Base-by-base conservation (phyloP, 2,329 filamentous ascomycete genomes). In the Aspergillus neotritici region DNA sequence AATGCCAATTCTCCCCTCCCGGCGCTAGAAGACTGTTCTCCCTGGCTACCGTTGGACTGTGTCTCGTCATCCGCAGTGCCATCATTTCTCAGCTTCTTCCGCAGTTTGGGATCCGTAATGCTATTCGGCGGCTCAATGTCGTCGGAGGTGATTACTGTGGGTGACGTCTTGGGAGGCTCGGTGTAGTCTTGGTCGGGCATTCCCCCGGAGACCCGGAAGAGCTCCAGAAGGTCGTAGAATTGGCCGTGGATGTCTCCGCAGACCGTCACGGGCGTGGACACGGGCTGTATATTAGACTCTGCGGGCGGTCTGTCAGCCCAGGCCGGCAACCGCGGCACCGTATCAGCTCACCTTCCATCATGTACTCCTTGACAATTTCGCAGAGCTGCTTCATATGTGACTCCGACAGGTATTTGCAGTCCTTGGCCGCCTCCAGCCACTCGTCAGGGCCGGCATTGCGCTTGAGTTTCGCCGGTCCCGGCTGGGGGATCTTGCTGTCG, bases 271-370 rank as follows among this genome's bases (percentile, higher is more conserved):
- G 93, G 93, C 0, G 93, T 95, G 41, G 86, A 82, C 14, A 98
- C 91, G n/a, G 93, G 93, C 66, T 97, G 93, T 47, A 98, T 97
- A 66, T 98, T 98, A 53, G 90, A 96, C 72, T 98, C 93, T 94
- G 56, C 8, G 10, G 5, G 30, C 31, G 31, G 30, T 43, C 38
- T 43, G 34, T 57, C 47, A 57, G 53, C 40, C 39, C 34, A 9
- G 4, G 6, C 21, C n/a, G 17, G 16, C 10, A 28, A 15, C 6
- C 16, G 31, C n/a, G 6, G 10, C 21, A 11, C 14, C 14, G 12
- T 3, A 31, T 7, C 8, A 33, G 31, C 53, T 60, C 65, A 93
- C 88, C 88, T 77, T 98, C 93, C 93, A 98, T 98, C 60, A 98
- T 78, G 54, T 88, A 94, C 71, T 97, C 93, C 74, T 98, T 98